A percentile compares a stretch with the other conserved stretches of the same genome.
Conservation (phyloP, 2,329 filamentous ascomycete species). For the Aspergillus costaricaensis region DNA sequence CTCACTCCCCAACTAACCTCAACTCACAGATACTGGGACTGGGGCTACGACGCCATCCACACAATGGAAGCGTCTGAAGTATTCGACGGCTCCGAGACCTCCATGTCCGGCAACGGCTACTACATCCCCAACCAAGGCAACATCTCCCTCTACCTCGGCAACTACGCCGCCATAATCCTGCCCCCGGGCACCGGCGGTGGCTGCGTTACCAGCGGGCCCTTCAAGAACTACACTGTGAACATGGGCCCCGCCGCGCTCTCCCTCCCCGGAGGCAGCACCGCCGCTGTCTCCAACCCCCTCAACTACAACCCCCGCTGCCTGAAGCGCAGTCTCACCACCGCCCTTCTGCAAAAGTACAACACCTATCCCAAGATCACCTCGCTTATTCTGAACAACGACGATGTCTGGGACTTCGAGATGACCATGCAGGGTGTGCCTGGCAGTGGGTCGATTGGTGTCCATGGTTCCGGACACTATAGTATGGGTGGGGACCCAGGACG, state of each 20-base stretch:
- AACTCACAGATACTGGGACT: conserved; percentile 51
- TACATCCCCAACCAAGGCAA: conserved; percentile 30
- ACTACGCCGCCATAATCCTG: not conserved
- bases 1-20: conserved; percentile 5
- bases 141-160: conserved; percentile 19
- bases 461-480: conserved; percentile 51
- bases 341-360: conserved; percentile 20
- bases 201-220: conserved; percentile 19
- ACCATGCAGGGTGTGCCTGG: conserved; percentile 41
- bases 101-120: conserved; percentile 50
- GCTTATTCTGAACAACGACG: conserved; percentile 22
- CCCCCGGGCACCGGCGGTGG: conserved; percentile 10
- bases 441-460: conserved; percentile 42
- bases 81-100: conserved; percentile 53
- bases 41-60: conserved; percentile 42
- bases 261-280: conserved; percentile 11
- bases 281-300: conserved; percentile 15
- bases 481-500: conserved; percentile 50
- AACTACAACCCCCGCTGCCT: conserved; percentile 36
- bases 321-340: conserved; percentile 29
- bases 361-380: conserved; percentile 27
- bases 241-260: conserved; percentile 12
- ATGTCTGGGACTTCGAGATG: conserved; percentile 39
- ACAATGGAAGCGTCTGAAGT: conserved; percentile 45
- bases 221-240: conserved; percentile 18